Evolutionary conservation across 768 basidiomycete species (phyloP), one percentile per base, ranked within the genome.

Genomic region (Dendrothele bispora): DNA sequence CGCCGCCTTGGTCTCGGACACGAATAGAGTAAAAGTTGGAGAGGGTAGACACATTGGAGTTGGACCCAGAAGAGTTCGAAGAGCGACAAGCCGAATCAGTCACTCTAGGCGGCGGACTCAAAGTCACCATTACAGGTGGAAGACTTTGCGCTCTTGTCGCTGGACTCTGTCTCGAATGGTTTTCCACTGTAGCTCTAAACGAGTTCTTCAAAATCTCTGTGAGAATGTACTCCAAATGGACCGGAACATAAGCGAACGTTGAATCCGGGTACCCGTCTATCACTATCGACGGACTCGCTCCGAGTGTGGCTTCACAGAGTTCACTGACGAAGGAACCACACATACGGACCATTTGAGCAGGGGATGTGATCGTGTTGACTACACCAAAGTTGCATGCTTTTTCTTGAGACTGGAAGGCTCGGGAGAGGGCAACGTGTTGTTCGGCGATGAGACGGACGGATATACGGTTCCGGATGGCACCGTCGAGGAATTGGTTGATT

Each of bases 171-270:
- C 74, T 77, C 48, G 69, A 64, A 48, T 91, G 81, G 48, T 82
- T 79, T 59, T 95, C 92, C 21, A 91, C 84, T 2, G 89, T 92
- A 7, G 92, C 92, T 26, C 92, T 84, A 67, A 91, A 95, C 0
- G 91, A 80, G 60, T 95, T 95, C 67, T 95, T 95, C 32, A 95
- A 75, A 32, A 95, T 80, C 63, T 95, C 92, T 2, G 92, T 95
- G 45, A 93, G 69, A 56, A 93, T 89, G 61, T 94, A 95, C 63
- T 95, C 92, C 28, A 95, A 75, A 61, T 95, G 93, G 1, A 91
- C 87, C 3, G 93, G 91, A 30, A 94, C 82, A 58, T 91, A 92
- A 21, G 88, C 79, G 63, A 93, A 93, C 2, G 83, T 86, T 22
- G 83, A 77, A 49, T 86, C 80, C 28, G 68, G 62, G 44, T 82